Percentiles rank a stretch among this genome's conserved stretches.
Conservation (phyloP, 257 asterid genomes). For the Fraxinus anomala region DNA sequence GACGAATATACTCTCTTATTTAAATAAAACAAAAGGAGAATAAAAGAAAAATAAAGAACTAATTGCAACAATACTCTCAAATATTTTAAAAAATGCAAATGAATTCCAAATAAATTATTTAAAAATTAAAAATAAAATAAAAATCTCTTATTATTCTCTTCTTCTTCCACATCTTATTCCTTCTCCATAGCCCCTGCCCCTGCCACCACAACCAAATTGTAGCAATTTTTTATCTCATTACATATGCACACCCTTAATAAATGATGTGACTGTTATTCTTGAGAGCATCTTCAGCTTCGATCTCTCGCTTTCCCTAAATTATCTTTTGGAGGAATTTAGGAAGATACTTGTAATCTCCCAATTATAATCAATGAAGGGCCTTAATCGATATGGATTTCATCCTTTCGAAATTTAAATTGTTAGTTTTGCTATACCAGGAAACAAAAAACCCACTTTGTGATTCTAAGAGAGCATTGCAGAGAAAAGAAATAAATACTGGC, state of each 20-base stretch:
- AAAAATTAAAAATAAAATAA: too few relatives aligned
- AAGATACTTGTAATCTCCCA: conserved; percentile 44
- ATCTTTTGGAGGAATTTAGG: conserved; percentile 67
- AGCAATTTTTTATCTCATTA: not conserved
- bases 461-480: conserved; percentile 58
- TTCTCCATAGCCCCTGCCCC: too few relatives aligned
- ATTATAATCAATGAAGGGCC: conserved; percentile 17
- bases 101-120: too few relatives aligned
- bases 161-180: too few relatives aligned
- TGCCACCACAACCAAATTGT: too few relatives aligned
- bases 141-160: too few relatives aligned
- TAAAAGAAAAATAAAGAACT: too few relatives aligned
- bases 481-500: conserved; percentile 84
- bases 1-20: too few relatives aligned
- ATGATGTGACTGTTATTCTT: conserved; percentile 66
- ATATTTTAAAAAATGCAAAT: too few relatives aligned
- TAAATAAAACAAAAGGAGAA: too few relatives aligned
- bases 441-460: conserved; percentile 75
- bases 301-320: conserved; percentile 82
- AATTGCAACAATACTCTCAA: too few relatives aligned
- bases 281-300: conserved; percentile 87
- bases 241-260: conserved; percentile 51
- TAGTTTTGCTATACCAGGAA: conserved; percentile 51
- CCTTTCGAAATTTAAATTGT: conserved; percentile 3
- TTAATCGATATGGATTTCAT: not conserved